Base-by-base conservation (phyloP, 2,329 filamentous ascomycete genomes). In the Graphium sp. region DNA sequence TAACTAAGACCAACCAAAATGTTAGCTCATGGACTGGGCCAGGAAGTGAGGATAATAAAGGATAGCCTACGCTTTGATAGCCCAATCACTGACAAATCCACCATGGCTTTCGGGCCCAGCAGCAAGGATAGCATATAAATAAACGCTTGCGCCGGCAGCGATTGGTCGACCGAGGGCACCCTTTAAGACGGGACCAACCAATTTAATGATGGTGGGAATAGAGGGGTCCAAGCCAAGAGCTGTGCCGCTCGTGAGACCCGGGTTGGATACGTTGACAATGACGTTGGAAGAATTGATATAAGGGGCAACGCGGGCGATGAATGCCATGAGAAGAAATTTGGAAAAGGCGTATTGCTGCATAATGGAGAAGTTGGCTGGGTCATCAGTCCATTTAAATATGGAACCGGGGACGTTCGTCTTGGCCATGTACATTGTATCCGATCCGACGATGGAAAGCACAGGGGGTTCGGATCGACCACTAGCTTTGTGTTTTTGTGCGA, bases 391-490 rank as follows among this genome's bases (percentile, higher is more conserved):
- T 4, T 29, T n/a, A 14, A 25, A n/a, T 28, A 36, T 38, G 10
- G 13, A 18, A 12, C 37, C 30, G 7, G 38, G 32, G 3, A 36
- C 37, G 11, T 34, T 30, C 15, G 46, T 28, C 7, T 37, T 30
- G 4, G 35, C 28, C 35, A 32, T 39, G 15, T 30, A 35, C 6
- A 35, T 36, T 14, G 35, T 32, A 16, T 43, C 47, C 5, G 47
- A 48, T 8, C 32, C 34, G 4, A 49, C 41, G 10, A 48, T 32
- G 11, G 37, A 40, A 11, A 49, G 20, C 3, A 30, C 37, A 5
- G 34, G 34, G 5, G 36, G 6, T 5, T 13, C 6, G 2, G 24
- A 14, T 5, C 21, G 28, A 20, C 32, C 5, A 6, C 7, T 4
- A 19, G 17, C 17, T n/a, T 12, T 39, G 8, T 34, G 22, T 26